Base-by-base conservation (phyloP, 495 filamentous ascomycete species). In the Lophiotrema nucula region DNA sequence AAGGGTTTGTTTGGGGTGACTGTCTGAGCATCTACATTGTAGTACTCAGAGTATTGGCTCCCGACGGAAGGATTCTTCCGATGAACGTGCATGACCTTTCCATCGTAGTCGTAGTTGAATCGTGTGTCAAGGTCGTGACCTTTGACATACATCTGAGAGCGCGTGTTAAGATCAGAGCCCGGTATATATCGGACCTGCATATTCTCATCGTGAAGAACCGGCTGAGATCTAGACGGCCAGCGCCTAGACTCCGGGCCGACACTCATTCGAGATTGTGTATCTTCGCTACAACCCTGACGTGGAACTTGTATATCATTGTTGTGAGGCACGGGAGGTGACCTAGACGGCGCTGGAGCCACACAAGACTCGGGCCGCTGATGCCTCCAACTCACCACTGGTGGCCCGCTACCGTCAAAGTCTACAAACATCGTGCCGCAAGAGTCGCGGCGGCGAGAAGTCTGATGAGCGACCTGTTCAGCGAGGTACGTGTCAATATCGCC, bases 41-140 rank as follows among this genome's bases (percentile, higher is more conserved):
- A 51, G 22, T 51, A 51, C 16, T 38, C 27, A 2, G 28, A 37
- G 8, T 22, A 3, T 15, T 15, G 27, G 6, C 15, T 21, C 23
- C 15, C 5, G 22, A 4, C 23, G 12, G 23, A 3, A 2, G 12
- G 11, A 4, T 11, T 13, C 21, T 28, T 24, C 12, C 31, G 24
- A 23, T 60, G 42, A 6, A 60, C n/a, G 22, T 60, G 57, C 18
- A 54, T 12, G 13, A 41, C 18, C n/a, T 5, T 3, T 5, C 57
- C 57, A 25, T 60, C 43, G 43, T 53, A 60, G 19, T 60, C 57
- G 33, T 54, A 54, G 1, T 18, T 10, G 25, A 48, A 54, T 15
- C 12, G 12, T 12, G 41, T 47, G 13, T 53, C 27, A 10, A 5
- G 1, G 37, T 54, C 43, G 38, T 23, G 26, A 2, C 55, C 55